A percentile compares a stretch with the other conserved stretches of the same genome.
Evolutionary conservation across 2,329 filamentous ascomycete species (phyloP).

Genomic region (Colletotrichum plurivorum): DNA sequence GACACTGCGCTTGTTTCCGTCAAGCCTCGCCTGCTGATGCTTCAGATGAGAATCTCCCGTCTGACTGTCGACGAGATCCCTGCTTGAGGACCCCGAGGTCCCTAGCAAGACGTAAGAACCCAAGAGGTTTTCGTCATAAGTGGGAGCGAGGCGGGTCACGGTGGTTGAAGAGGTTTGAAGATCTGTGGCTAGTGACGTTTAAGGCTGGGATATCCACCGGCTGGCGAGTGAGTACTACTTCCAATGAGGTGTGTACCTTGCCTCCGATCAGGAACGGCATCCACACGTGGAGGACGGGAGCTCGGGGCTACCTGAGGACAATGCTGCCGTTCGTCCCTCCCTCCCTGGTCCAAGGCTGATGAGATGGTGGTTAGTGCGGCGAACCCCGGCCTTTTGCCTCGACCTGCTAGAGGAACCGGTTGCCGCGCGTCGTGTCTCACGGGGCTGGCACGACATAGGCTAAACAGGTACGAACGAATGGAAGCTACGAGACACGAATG

Average conservation of each 20-base stretch:
- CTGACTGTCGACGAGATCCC: neutral
- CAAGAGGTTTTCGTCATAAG: conserved; percentile 30
- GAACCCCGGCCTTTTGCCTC: neutral
- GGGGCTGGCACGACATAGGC: conserved; percentile 17
- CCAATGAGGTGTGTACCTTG: neutral
- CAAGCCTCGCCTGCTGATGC: conserved; percentile 23
- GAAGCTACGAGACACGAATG: conserved; percentile 20
- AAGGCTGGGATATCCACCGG: conserved; percentile 28
- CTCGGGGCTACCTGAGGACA: neutral
- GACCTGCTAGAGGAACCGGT: neutral
- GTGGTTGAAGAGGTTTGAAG: conserved; percentile 31
- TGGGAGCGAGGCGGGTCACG: conserved; percentile 26
- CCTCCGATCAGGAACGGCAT: conserved; percentile 26
- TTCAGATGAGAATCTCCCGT: neutral
- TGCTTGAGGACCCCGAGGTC: neutral
- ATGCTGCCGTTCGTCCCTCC: conserved; percentile 10
- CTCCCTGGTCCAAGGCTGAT: neutral
- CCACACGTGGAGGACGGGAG: conserved; percentile 28
- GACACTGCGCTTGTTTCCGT: conserved; percentile 35
- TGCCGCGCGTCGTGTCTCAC: conserved; percentile 40
- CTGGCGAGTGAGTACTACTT: conserved; percentile 2
- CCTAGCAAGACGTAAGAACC: conserved; percentile 18
- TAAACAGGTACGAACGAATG: neutral
- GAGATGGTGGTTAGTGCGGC: conserved; percentile 1
- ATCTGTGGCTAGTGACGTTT: conserved; percentile 42